phyloP scores from a whole-genome alignment of 2,329 filamentous ascomycete species.

The Venturia oleaginea region DNA sequence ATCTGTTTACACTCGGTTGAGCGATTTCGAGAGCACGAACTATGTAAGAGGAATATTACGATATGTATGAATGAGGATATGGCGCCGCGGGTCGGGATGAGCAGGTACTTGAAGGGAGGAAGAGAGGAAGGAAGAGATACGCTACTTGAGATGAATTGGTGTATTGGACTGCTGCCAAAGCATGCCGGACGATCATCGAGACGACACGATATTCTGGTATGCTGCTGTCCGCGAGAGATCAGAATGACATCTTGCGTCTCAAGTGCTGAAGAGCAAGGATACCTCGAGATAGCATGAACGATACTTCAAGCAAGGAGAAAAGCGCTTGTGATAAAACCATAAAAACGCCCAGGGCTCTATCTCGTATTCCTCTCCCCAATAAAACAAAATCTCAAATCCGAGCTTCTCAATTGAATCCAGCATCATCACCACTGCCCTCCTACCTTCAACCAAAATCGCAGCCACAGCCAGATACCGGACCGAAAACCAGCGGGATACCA shows the following conservation, averaged over 20 bases:
- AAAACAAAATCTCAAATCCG: too few species aligned
- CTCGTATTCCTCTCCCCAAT: too few species aligned
- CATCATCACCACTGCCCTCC: neutral
- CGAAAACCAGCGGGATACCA: too few species aligned
- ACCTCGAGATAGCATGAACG: neutral
- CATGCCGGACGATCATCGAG: neutral
- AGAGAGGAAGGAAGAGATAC: neutral
- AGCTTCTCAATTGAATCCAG: too few species aligned
- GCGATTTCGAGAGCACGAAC: neutral
- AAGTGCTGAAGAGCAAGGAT: neutral
- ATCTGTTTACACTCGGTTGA: slow-evolving; percentile 69
- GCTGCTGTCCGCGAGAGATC: neutral
- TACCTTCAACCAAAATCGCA: neutral
- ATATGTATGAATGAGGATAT: neutral
- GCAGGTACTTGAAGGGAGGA: too few species aligned
- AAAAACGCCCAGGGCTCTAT: too few species aligned
- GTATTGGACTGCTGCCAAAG: neutral
- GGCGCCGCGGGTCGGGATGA: neutral
- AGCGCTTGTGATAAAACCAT: too few species aligned
- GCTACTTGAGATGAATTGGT: neutral
- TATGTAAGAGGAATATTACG: neutral
- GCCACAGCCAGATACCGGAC: too few species aligned
- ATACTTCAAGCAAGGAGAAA: neutral
- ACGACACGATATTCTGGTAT: neutral
- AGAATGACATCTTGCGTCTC: neutral